Conservation (phyloP, 768 basidiomycete genomes). For the Hericium erinaceus region DNA sequence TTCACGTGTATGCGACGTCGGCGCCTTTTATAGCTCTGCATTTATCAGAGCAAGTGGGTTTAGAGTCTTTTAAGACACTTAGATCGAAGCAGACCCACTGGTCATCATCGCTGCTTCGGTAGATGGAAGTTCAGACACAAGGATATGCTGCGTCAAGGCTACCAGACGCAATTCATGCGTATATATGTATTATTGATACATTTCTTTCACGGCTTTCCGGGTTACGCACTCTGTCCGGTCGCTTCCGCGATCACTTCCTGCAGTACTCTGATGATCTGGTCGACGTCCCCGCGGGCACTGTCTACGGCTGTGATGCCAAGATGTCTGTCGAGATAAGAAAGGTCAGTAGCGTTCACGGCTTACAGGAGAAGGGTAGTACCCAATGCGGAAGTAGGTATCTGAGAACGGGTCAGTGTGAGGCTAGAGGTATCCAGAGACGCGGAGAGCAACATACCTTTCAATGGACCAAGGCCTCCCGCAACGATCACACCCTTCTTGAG, state of each 20-base stretch:
- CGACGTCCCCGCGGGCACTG: constrained; percentile 59
- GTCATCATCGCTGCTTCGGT: background rate
- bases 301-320: constrained; percentile 87
- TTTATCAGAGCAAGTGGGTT: too few species aligned
- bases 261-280: constrained; percentile 59
- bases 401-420: background rate
- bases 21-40: too few species aligned
- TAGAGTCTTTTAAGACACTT: background rate
- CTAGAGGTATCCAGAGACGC: background rate
- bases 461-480: constrained; percentile 61
- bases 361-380: constrained; percentile 31
- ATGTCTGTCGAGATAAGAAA: constrained; percentile 40
- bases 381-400: constrained; percentile 91
- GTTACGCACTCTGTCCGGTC: constrained; percentile 18
- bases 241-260: constrained; percentile 43
- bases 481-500: constrained; percentile 65
- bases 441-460: constrained; percentile 4
- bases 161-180: background rate
- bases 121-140: background rate
- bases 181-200: background rate
- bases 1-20: too few species aligned
- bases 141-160: background rate
- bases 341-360: background rate
- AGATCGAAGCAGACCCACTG: background rate
- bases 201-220: background rate